Percentiles rank a stretch among this genome's conserved stretches.
Evolutionary conservation across 2,329 filamentous ascomycete species (phyloP).

Genomic region (Alternaria burnsii): DNA sequence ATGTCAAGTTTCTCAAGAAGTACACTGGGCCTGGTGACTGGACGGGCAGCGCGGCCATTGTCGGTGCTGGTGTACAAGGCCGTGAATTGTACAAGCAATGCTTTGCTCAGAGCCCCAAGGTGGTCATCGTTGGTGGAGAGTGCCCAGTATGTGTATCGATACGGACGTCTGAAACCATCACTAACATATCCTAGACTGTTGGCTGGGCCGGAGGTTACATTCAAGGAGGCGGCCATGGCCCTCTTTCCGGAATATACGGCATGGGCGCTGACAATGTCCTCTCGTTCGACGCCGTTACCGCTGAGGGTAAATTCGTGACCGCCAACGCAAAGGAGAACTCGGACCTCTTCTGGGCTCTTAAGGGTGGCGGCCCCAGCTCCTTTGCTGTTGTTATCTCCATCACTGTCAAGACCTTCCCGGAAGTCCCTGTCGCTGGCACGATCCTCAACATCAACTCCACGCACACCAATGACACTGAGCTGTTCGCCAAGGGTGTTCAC

Average conservation of each 20-base stretch:
- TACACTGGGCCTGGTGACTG: slow-evolving; percentile 46
- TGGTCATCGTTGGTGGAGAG: slow-evolving; percentile 49
- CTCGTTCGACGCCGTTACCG: slow-evolving; percentile 51
- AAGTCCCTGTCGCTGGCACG: slow-evolving; percentile 43
- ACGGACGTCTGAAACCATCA: not conserved
- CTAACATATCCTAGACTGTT: slow-evolving; percentile 40
- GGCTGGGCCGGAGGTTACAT: slow-evolving; percentile 55
- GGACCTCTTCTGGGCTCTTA: slow-evolving; percentile 51
- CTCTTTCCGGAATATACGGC: slow-evolving; percentile 49
- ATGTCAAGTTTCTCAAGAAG: slow-evolving; percentile 38
- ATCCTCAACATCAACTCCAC: slow-evolving; percentile 49
- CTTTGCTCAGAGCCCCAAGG: slow-evolving; percentile 40
- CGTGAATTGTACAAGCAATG: slow-evolving; percentile 44
- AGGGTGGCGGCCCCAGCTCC: slow-evolving; percentile 44
- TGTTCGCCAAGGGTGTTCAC: slow-evolving; percentile 40
- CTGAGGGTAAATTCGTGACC: slow-evolving; percentile 46
- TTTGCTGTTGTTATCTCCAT: slow-evolving; percentile 44
- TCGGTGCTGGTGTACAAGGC: slow-evolving; percentile 49
- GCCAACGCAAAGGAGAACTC: slow-evolving; percentile 44
- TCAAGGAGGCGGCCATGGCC: slow-evolving; percentile 56
- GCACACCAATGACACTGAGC: slow-evolving; percentile 42
- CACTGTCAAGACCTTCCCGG: slow-evolving; percentile 47
- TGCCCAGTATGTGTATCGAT: slow-evolving; percentile 37
- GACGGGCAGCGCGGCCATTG: slow-evolving; percentile 41
- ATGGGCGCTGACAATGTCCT: slow-evolving; percentile 52